Conservation (phyloP, 257 asterid genomes). For the Nicotiana noctiflora region DNA sequence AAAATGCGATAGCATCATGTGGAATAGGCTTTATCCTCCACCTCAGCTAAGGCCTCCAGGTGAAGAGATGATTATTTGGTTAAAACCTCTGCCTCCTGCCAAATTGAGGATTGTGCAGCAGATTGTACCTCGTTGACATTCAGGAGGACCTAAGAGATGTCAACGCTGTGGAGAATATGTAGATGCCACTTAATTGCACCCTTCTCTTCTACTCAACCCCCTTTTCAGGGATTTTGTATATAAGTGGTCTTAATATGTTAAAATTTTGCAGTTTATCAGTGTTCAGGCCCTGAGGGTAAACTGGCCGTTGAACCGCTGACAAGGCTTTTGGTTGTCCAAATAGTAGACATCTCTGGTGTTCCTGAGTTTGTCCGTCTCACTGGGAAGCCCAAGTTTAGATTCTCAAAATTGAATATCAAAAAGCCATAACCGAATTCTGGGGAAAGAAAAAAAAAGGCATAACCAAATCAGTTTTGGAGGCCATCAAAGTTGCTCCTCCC, state of each 20-base stretch:
- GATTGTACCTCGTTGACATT: background rate
- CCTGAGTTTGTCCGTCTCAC: background rate
- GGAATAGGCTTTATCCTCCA: constrained; percentile 1
- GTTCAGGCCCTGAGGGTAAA: background rate
- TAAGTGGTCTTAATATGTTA: background rate
- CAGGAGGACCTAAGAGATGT: background rate
- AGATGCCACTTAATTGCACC: constrained; percentile 1
- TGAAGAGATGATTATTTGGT: constrained; percentile 8
- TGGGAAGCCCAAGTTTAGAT: background rate
- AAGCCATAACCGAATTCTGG: background rate
- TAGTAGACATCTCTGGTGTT: background rate
- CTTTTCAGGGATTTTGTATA: background rate
- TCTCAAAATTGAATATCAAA: background rate
- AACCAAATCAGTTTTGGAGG: background rate
- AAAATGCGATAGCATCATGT: background rate
- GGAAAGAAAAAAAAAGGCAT: background rate
- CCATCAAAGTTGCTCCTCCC: background rate
- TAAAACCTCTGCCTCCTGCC: background rate
- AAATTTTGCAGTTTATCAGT: background rate
- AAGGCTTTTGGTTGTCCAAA: constrained; percentile 3
- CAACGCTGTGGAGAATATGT: background rate
- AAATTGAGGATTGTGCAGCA: background rate
- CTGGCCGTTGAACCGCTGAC: background rate
- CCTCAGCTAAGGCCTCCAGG: background rate
- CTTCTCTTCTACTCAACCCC: background rate